These are phyloP conservation scores for Yarrowia galli DNA, from an alignment of 1,139 yeast species.

Conservation along the genomic window DNA sequence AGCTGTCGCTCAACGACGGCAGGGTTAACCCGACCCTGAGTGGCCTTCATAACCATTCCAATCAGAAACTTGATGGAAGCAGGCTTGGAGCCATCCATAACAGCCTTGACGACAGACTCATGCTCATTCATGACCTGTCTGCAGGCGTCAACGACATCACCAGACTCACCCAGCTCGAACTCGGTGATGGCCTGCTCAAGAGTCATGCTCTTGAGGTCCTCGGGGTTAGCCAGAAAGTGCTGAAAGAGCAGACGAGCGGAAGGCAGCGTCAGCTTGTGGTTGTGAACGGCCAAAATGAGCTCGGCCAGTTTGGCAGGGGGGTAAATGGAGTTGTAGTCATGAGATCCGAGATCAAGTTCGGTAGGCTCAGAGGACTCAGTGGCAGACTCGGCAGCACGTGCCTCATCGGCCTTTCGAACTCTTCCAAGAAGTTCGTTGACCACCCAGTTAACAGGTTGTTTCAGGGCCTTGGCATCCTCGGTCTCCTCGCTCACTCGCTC, in stretches of 20 bases:
- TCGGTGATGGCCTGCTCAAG: conserved; percentile 60
- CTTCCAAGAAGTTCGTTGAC: conserved; percentile 79
- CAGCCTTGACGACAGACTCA: conserved; percentile 63
- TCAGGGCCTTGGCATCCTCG: conserved; percentile 49
- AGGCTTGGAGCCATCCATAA: conserved; percentile 63
- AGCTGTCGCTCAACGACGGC: conserved; percentile 41
- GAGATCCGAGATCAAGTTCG: neutral
- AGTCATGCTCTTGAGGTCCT: conserved; percentile 47
- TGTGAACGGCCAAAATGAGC: conserved; percentile 55
- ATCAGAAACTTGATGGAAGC: conserved; percentile 75
- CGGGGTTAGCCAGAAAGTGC: conserved; percentile 62
- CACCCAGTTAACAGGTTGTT: conserved; percentile 64
- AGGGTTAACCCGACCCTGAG: conserved; percentile 62
- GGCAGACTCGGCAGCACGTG: conserved; percentile 10
- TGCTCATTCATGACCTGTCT: conserved; percentile 59
- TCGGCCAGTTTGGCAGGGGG: conserved; percentile 54
- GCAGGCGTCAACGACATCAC: conserved; percentile 59
- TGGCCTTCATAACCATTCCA: conserved; percentile 83
- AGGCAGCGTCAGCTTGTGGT: conserved; percentile 56
- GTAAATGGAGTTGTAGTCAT: conserved; percentile 50
- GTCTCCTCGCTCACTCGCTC: conserved; percentile 45
- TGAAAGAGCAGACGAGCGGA: conserved; percentile 71
- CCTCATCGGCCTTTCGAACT: neutral
- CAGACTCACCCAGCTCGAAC: conserved; percentile 56
- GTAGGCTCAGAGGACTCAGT: neutral